phyloP scores from a whole-genome alignment of 306 rosid species.

The Casuarina cunninghamiana region DNA sequence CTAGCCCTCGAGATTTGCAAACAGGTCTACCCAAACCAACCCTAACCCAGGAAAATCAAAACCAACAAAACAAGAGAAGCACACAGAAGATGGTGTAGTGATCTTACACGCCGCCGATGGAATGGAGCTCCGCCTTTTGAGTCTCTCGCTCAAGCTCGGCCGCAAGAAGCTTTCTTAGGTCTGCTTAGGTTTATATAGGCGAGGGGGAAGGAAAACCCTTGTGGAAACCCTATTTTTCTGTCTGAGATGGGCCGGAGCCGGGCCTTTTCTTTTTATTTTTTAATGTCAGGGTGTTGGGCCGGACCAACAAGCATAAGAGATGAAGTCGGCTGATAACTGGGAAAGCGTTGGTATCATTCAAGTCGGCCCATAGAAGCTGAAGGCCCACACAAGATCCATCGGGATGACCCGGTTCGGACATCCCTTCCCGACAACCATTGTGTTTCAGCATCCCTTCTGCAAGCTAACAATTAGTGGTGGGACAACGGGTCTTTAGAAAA shows the following conservation, averaged over 20 bases:
- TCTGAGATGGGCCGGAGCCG: not conserved
- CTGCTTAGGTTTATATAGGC: not conserved
- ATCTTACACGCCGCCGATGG: not conserved
- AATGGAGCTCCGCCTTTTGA: conserved; percentile 6
- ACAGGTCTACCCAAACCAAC: not conserved
- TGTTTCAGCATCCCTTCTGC: too few relatives aligned
- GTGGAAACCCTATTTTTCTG: not conserved
- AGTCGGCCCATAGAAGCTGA: too few relatives aligned
- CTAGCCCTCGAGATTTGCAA: not conserved
- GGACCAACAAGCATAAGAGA: too few relatives aligned
- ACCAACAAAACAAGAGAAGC: too few relatives aligned
- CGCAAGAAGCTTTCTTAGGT: not conserved
- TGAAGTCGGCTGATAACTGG: too few relatives aligned
- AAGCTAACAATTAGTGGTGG: too few relatives aligned
- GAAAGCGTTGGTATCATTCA: too few relatives aligned
- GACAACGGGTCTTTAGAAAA: too few relatives aligned
- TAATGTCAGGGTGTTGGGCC: not conserved
- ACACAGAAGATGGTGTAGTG: not conserved
- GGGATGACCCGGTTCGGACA: too few relatives aligned
- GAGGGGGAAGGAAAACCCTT: too few relatives aligned
- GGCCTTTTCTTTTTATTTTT: not conserved
- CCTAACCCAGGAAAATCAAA: not conserved
- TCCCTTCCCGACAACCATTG: too few relatives aligned
- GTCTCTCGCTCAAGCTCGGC: not conserved
- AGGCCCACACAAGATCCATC: too few relatives aligned